Evolutionary conservation across 2,329 filamentous ascomycete genomes (phyloP).

Genomic region (Cercospora sesami): DNA sequence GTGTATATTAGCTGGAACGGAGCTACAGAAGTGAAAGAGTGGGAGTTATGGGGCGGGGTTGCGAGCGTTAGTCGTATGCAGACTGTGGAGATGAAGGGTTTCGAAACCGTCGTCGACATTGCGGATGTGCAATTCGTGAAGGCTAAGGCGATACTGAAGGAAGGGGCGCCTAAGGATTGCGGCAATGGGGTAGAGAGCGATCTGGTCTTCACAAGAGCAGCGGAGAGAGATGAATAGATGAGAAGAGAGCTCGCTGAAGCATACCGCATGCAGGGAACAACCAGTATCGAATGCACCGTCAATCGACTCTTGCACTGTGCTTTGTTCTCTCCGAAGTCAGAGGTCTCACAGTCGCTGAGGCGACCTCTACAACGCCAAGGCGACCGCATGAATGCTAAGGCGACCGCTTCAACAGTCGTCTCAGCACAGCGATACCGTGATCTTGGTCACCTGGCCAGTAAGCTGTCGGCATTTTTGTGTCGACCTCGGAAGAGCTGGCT

Average conservation of each 20-base stretch:
- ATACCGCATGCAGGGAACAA: neutral
- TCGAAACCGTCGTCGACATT: conserved; percentile 26
- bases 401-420: neutral
- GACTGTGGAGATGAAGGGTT: conserved; percentile 24
- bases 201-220: conserved; percentile 6
- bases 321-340: neutral
- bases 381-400: neutral
- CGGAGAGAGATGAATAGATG: no score
- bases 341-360: neutral
- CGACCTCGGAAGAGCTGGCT: neutral
- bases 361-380: neutral
- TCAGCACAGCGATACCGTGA: neutral
- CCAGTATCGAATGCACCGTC: neutral
- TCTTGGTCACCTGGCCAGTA: neutral
- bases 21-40: conserved; percentile 45
- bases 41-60: conserved; percentile 42
- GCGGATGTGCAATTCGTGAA: conserved; percentile 21
- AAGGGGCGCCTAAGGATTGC: conserved; percentile 14
- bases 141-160: conserved; percentile 19
- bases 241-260: neutral
- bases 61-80: conserved; percentile 16
- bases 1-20: conserved; percentile 55
- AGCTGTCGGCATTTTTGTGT: neutral
- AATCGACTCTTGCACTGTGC: neutral
- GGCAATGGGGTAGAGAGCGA: conserved; percentile 15